Conservation (phyloP, 306 rosid genomes). For the Ceratonia siliqua region DNA sequence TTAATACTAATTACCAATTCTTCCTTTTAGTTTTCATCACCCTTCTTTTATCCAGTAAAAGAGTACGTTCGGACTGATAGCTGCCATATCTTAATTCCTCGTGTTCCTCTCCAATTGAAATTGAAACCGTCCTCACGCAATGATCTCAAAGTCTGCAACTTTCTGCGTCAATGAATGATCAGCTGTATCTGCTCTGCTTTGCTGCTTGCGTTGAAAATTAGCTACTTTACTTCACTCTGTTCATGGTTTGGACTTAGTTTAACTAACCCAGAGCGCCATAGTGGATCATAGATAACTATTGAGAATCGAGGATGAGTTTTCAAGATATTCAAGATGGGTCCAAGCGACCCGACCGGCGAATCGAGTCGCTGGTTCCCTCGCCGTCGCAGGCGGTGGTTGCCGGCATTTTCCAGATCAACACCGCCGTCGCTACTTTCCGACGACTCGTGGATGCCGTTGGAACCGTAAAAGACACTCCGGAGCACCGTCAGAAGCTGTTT, state of each 20-base stretch:
- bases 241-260: neutral
- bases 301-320: constrained; percentile 18
- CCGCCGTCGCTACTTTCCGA: constrained; percentile 69
- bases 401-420: constrained; percentile 82
- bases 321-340: constrained; percentile 13
- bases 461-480: constrained; percentile 69
- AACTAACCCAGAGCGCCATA: neutral
- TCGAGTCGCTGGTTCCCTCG: neutral
- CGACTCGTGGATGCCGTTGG: constrained; percentile 76
- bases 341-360: neutral
- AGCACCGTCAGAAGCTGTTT: constrained; percentile 72
- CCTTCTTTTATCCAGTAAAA: no score
- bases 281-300: neutral
- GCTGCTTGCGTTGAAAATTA: neutral
- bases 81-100: neutral
- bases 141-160: neutral
- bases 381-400: constrained; percentile 74
- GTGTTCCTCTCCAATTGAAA: neutral
- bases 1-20: no score
- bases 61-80: no score
- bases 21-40: no score
- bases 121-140: neutral
- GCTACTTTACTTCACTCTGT: neutral
- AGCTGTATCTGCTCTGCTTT: neutral
- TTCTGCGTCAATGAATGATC: no score